A percentile compares a stretch with the other conserved stretches of the same genome.
phyloP scores from a whole-genome alignment of 371 early-diverging fungal genomes.

The Apophysomyces variabilis region DNA sequence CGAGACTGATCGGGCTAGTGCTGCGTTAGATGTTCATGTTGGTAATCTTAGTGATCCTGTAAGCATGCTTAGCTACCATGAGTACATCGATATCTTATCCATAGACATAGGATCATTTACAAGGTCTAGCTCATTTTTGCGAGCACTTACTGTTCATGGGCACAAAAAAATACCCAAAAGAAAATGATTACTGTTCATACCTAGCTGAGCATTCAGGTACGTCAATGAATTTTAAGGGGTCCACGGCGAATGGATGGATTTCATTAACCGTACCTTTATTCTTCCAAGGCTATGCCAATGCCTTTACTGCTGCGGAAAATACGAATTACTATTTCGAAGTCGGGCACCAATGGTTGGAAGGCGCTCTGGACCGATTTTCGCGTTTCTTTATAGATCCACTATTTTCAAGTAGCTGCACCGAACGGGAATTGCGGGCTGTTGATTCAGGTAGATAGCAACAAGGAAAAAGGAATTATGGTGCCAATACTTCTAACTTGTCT shows the following conservation, averaged over 20 bases:
- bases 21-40: conserved; percentile 89
- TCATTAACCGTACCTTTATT: neutral
- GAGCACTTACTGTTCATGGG: conserved; percentile 97
- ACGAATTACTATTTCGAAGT: conserved; percentile 98
- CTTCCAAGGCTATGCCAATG: conserved; percentile 76
- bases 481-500: neutral
- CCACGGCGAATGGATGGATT: conserved; percentile 9
- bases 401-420: conserved; percentile 85
- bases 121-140: conserved; percentile 98
- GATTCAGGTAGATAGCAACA: conserved; percentile 68
- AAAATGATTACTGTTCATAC: conserved; percentile 91
- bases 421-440: conserved; percentile 92
- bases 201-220: conserved; percentile 85
- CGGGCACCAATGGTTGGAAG: conserved; percentile 80
- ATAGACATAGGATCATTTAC: conserved; percentile 54
- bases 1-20: conserved; percentile 82
- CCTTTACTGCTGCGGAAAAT: conserved; percentile 85
- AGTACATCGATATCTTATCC: neutral
- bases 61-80: conserved; percentile 5
- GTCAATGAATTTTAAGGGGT: neutral
- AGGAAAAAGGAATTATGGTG: neutral
- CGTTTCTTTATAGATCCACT: conserved; percentile 94
- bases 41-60: conserved; percentile 81
- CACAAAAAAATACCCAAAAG: conserved; percentile 84
- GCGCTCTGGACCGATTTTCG: conserved; percentile 93